A percentile compares a stretch with the other conserved stretches of the same genome.
phyloP scores from a whole-genome alignment of 805 yeast genomes.

The Lachancea thermotolerans region DNA sequence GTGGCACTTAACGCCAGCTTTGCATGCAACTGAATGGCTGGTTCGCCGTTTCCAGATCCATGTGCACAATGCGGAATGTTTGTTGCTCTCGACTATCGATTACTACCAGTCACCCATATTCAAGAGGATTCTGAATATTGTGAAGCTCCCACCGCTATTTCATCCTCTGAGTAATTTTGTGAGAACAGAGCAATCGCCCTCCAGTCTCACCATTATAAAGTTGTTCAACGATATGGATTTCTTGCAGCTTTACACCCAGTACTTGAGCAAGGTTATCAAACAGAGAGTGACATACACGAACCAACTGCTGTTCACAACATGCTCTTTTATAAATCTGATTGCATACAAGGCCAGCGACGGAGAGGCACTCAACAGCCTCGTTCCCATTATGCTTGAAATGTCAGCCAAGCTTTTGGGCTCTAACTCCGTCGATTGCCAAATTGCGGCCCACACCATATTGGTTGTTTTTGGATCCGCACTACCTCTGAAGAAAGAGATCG shows the following conservation, averaged over 20 bases:
- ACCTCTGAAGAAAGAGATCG: constrained; percentile 48
- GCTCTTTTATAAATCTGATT: constrained; percentile 59
- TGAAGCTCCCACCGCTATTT: constrained; percentile 75
- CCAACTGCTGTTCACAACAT: constrained; percentile 72
- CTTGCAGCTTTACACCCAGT: constrained; percentile 57
- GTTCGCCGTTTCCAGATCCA: constrained; percentile 86
- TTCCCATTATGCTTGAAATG: constrained; percentile 53
- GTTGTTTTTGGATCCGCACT: constrained; percentile 71
- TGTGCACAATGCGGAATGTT: constrained; percentile 65
- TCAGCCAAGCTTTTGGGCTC: constrained; percentile 49
- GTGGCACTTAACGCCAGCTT: constrained; percentile 66
- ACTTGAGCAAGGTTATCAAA: constrained; percentile 38
- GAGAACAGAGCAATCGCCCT: constrained; percentile 55
- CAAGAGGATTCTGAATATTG: constrained; percentile 64
- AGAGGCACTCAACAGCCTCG: constrained; percentile 40
- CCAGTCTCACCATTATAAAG: constrained; percentile 60
- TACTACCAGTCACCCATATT: constrained; percentile 71
- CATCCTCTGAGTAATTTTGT: constrained; percentile 65
- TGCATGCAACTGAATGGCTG: constrained; percentile 89
- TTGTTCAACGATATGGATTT: constrained; percentile 67
- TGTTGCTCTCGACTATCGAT: constrained; percentile 72
- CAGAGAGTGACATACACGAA: constrained; percentile 56
- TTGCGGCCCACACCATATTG: constrained; percentile 76
- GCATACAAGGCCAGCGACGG: constrained; percentile 43
- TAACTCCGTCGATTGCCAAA: constrained; percentile 52